A percentile compares a stretch with the other conserved stretches of the same genome.
Evolutionary conservation across 352 stramenopile species (phyloP).

Genomic region (Globisporangium ultimum): DNA sequence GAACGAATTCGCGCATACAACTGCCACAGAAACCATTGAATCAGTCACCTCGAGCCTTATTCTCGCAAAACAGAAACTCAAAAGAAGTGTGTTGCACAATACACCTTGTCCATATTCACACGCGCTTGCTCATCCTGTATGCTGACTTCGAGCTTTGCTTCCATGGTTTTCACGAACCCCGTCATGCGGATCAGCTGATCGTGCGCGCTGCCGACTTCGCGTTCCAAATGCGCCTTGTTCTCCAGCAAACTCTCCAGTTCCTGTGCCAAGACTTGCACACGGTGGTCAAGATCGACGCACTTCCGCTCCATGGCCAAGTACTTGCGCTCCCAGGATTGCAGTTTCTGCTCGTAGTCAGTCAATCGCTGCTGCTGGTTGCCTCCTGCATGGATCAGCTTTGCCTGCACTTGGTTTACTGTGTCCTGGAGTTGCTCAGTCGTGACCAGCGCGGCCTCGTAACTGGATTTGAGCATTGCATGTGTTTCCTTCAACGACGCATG

Average conservation of each 20-base stretch:
- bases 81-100: slow-evolving; percentile 7
- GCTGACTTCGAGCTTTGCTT: slow-evolving; percentile 38
- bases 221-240: slow-evolving; percentile 30
- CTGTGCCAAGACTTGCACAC: slow-evolving; percentile 21
- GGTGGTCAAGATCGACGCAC: slow-evolving; percentile 16
- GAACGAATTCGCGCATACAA: slow-evolving; percentile 33
- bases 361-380: slow-evolving; percentile 21
- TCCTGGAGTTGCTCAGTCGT: slow-evolving; percentile 32
- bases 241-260: slow-evolving; percentile 17
- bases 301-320: slow-evolving; percentile 28
- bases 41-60: background rate
- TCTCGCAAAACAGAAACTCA: background rate
- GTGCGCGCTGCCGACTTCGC: slow-evolving; percentile 32
- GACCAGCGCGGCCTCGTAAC: slow-evolving; percentile 25
- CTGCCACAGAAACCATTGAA: slow-evolving; percentile 14
- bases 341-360: slow-evolving; percentile 37
- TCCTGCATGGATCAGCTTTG: slow-evolving; percentile 19
- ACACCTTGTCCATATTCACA: slow-evolving; percentile 9
- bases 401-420: slow-evolving; percentile 25
- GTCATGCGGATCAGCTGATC: slow-evolving; percentile 49
- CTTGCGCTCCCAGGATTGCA: slow-evolving; percentile 32
- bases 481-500: slow-evolving; percentile 24
- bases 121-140: slow-evolving; percentile 18
- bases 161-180: slow-evolving; percentile 38
- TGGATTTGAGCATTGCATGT: slow-evolving; percentile 26